phyloP scores from a whole-genome alignment of 2,329 filamentous ascomycete species.

The Botrytis deweyae region DNA sequence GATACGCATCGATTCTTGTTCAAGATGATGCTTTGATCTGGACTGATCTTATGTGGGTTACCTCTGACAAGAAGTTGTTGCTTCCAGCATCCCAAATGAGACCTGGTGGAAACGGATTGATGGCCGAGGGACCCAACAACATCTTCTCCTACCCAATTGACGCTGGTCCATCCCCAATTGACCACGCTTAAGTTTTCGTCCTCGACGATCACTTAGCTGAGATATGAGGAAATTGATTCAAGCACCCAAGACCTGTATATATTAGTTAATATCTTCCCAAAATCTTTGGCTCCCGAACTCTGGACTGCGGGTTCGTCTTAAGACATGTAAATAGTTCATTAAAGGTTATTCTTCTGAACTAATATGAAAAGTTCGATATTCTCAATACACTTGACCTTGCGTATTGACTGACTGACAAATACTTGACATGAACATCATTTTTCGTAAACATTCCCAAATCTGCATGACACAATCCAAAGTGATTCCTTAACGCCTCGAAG shows the following conservation, averaged over 20 bases:
- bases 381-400: neutral
- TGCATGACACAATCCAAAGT: neutral
- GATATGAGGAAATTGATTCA: neutral
- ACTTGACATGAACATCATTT: neutral
- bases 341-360: neutral
- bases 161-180: conserved; percentile 24
- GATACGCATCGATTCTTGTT: conserved; percentile 24
- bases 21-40: conserved; percentile 26
- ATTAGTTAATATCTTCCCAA: neutral
- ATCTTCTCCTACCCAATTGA: conserved; percentile 28
- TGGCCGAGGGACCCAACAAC: conserved; percentile 25
- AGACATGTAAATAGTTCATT: neutral
- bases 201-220: neutral
- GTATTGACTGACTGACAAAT: neutral
- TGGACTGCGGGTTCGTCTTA: neutral
- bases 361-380: neutral
- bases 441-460: neutral
- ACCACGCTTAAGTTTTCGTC: conserved; percentile 10
- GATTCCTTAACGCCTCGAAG: neutral
- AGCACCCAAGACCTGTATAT: neutral
- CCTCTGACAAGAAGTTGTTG: conserved; percentile 25
- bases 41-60: conserved; percentile 29
- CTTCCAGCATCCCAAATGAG: conserved; percentile 27
- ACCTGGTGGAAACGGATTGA: conserved; percentile 22
- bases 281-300: neutral